Evolutionary conservation across 495 filamentous ascomycete genomes (phyloP), one percentile per base, ranked within the genome.

Genomic region (Penicillium salamii): DNA sequence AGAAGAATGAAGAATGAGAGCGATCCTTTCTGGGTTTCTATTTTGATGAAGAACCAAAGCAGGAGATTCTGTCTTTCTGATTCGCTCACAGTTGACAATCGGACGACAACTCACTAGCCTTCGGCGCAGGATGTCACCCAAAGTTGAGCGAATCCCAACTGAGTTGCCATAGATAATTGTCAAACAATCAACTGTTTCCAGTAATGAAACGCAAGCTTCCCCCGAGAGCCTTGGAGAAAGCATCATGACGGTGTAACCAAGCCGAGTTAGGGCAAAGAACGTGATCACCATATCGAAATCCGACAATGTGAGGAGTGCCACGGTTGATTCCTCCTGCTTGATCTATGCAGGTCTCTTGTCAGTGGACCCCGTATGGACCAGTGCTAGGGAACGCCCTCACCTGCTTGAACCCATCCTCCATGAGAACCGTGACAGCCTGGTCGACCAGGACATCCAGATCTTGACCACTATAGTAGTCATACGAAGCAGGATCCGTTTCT

Each of bases 201-300:
- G 66, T 3, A 85, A 57, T 24, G 78, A 74, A 13, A 75, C 68
- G 49, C 74, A 79, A 23, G 80, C 81, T 4, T 65, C 59, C 0
- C 72, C 64, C 7, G 78, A 71, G 13, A 85, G 61, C 31, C 82
- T 76, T 13, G 79, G 79, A 0, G 82, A 86, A 9, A 86, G 62
- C 52, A 80, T 77, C 55, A 86, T 71, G 18, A 77, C 69, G 5
- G 75, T 79, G 51, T 78, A 81, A 19, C 82, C 82, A 3, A 84
- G 59, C 14, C 82, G 71, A 42, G 72, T 75, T 5, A 85, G 67
- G 1, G 80, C 82, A 42, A 83, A 82, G 32, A 83, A 73, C 1
- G 76, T 72, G 43, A 81, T 49, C 2, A 80, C 65, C 67, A 80
- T 84, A 33, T 77, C 75, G 3, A 84, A 54, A 47, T 82, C 76